phyloP scores from a whole-genome alignment of 352 stramenopile genomes.

The Pilasporangium apinafurcum region DNA sequence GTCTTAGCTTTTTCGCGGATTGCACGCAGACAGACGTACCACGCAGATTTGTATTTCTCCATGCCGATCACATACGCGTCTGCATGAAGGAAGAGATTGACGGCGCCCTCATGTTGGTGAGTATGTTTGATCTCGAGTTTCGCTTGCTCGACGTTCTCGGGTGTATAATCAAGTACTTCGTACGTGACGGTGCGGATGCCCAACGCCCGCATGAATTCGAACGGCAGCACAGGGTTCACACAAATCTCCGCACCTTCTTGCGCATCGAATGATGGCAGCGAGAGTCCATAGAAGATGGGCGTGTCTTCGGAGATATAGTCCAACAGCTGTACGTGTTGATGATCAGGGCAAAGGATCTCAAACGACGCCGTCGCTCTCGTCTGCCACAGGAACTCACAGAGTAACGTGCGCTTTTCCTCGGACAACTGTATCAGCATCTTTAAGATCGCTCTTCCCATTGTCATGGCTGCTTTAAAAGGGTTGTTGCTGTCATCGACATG shows the following conservation, averaged over 20 bases:
- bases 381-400: slow-evolving; percentile 77
- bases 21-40: slow-evolving; percentile 82
- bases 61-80: slow-evolving; percentile 64
- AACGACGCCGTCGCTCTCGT: slow-evolving; percentile 72
- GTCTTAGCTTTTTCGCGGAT: slow-evolving; percentile 80
- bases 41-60: slow-evolving; percentile 82
- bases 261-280: slow-evolving; percentile 34
- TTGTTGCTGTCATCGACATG: slow-evolving; percentile 17
- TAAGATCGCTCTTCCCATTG: slow-evolving; percentile 46
- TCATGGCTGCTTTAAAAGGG: slow-evolving; percentile 39
- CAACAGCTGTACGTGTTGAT: slow-evolving; percentile 76
- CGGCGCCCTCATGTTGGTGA: slow-evolving; percentile 66
- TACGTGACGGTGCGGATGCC: slow-evolving; percentile 61
- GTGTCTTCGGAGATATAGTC: slow-evolving; percentile 63
- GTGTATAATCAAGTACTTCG: slow-evolving; percentile 36
- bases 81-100: slow-evolving; percentile 67
- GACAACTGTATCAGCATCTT: slow-evolving; percentile 29
- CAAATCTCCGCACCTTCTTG: slow-evolving; percentile 50
- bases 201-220: slow-evolving; percentile 41
- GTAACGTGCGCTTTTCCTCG: slow-evolving; percentile 22
- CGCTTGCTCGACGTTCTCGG: slow-evolving; percentile 16
- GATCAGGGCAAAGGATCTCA: slow-evolving; percentile 58
- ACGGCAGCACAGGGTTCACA: slow-evolving; percentile 69
- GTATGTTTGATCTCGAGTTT: slow-evolving; percentile 35
- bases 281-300: slow-evolving; percentile 76